Evolutionary conservation across 768 basidiomycete species (phyloP), one percentile per base, ranked within the genome.

Genomic region (Pleurotus sapidus): DNA sequence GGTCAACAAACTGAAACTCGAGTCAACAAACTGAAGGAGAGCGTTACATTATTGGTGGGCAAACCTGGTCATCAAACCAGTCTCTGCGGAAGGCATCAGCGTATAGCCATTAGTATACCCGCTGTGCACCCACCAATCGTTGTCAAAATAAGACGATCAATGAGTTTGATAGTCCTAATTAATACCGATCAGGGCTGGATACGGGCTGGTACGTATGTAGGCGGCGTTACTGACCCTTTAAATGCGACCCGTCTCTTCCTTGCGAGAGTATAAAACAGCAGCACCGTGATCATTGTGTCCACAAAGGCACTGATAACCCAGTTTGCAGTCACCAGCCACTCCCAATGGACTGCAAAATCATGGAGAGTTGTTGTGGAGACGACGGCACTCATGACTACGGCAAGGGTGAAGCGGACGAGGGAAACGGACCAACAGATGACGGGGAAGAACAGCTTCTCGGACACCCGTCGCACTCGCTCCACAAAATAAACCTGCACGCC

Each of bases 281-380:
- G 63, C 0, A 60, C 63, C 1, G 70, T 67, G 56, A 74, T 71
- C 4, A 66, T 58, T n/a, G 72, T 57, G 42, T 75, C 74, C 14
- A 71, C 55, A 1, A 60, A 61, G 2, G 64, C 68, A 9, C 73
- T 67, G 4, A 64, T 59, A 12, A 60, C 62, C 42, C 73, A 65
- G 8, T 71, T 59, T 11, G 64, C 59, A 0, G 70, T 67, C 17
- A 75, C 67, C 5, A 74, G 59, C 73, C 72, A 73, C 15, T 61
- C 60, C 43, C 64, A 66, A 6, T 61, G 54, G 7, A 62, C 59
- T 5, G 64, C 63, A 50, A 64, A 73, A 2, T 49, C 20, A 7
- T n/a, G n/a, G 15, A 45, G 3, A 17, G 42, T 45, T 23, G 20
- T 23, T 45, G n/a, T 45, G 2, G 63, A 60, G 40, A 72, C 56